Evolutionary conservation across 495 filamentous ascomycete genomes (phyloP).

Genomic region (Daldinia caldariorum): DNA sequence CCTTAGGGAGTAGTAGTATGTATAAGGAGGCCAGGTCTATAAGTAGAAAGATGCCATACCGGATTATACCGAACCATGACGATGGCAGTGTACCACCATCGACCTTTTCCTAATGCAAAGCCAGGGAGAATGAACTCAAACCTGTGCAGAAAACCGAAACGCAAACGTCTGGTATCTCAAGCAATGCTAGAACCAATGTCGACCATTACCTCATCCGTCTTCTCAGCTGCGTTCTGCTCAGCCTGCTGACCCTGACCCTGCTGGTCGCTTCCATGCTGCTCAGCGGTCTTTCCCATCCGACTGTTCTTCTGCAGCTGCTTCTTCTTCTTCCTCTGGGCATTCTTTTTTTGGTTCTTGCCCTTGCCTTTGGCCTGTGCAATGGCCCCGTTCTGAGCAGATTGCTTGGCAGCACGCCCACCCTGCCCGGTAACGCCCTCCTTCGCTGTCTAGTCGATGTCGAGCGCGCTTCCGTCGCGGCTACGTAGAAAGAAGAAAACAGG

Average conservation of each 20-base stretch:
- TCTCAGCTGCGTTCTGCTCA: not conserved
- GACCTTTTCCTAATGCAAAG: not conserved
- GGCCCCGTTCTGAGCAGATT: too few relatives aligned
- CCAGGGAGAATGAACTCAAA: conserved; percentile 4
- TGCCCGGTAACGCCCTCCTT: not conserved
- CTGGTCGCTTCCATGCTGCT: not conserved
- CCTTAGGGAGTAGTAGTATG: too few relatives aligned
- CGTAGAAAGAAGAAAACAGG: not conserved
- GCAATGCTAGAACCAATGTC: not conserved
- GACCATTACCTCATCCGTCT: not conserved
- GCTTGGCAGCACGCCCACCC: not conserved
- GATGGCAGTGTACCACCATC: not conserved
- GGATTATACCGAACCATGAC: not conserved
- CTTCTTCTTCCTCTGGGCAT: not conserved
- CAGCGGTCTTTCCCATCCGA: not conserved
- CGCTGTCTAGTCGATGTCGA: conserved; percentile 28
- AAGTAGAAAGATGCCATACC: not conserved
- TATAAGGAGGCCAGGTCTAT: not conserved
- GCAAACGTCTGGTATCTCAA: not conserved
- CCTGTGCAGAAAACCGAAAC: not conserved
- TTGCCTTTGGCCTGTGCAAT: not conserved
- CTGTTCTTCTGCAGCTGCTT: not conserved
- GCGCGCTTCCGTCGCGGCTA: conserved; percentile 30
- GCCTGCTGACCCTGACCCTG: not conserved
- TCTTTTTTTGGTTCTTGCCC: not conserved